A percentile compares a stretch with the other conserved stretches of the same genome.
Conservation (phyloP, 2,329 filamentous ascomycete genomes). For the Nectriaceae sp. region DNA sequence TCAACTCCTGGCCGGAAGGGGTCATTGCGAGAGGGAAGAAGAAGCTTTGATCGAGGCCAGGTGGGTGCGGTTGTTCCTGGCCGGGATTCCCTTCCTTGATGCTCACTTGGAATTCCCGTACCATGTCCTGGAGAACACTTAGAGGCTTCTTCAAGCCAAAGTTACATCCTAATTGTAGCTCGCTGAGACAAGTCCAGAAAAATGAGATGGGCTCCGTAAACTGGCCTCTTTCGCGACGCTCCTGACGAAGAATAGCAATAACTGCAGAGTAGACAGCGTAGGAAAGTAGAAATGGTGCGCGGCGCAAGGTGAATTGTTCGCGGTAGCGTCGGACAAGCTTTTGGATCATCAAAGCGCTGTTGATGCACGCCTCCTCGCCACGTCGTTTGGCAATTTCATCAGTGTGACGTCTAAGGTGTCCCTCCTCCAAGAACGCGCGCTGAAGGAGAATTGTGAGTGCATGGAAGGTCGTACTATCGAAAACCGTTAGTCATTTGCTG, state of each 20-base stretch:
- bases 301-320: conserved; percentile 39
- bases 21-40: conserved; percentile 32
- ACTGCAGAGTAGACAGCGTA: conserved; percentile 43
- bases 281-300: conserved; percentile 42
- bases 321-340: conserved; percentile 39
- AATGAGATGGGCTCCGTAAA: conserved; percentile 37
- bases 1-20: conserved; percentile 10
- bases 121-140: conserved; percentile 35
- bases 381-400: conserved; percentile 26
- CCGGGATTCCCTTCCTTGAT: conserved; percentile 28
- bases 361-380: conserved; percentile 31
- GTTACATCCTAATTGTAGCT: conserved; percentile 37
- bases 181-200: conserved; percentile 39
- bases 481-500: neutral
- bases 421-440: conserved; percentile 43
- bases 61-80: conserved; percentile 20
- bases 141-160: conserved; percentile 39
- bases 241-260: conserved; percentile 34
- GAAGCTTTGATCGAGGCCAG: conserved; percentile 32
- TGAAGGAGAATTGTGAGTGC: conserved; percentile 46
- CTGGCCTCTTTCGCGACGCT: conserved; percentile 30
- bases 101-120: conserved; percentile 32
- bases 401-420: conserved; percentile 31
- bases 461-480: conserved; percentile 36
- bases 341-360: conserved; percentile 38